A percentile compares a stretch with the other conserved stretches of the same genome.
phyloP scores from a whole-genome alignment of 2,329 filamentous ascomycete genomes.

The Cercospora citrullina region DNA sequence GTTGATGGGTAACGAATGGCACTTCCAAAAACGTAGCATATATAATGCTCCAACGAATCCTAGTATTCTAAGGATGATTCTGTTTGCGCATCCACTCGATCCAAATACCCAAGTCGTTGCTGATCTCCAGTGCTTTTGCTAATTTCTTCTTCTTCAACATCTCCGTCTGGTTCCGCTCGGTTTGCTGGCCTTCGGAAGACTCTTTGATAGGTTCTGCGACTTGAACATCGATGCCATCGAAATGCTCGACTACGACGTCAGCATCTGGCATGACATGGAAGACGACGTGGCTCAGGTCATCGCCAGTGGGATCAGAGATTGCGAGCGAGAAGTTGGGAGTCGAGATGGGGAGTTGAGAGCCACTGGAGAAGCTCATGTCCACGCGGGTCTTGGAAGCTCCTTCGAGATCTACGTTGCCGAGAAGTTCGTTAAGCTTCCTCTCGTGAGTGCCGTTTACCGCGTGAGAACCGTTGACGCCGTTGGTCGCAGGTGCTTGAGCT shows the following conservation, averaged over 20 bases:
- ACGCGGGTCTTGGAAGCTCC: slow-evolving; percentile 26
- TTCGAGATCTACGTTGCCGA: background rate
- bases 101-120: slow-evolving; percentile 54
- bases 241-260: slow-evolving; percentile 20
- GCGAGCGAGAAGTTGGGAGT: slow-evolving; percentile 34
- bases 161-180: slow-evolving; percentile 25
- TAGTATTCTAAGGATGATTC: background rate
- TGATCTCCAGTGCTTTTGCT: slow-evolving; percentile 48
- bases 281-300: slow-evolving; percentile 42
- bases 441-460: background rate
- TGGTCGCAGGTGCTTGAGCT: background rate
- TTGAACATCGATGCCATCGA: slow-evolving; percentile 12
- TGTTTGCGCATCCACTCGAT: slow-evolving; percentile 48
- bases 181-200: slow-evolving; percentile 33
- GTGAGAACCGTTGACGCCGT: background rate
- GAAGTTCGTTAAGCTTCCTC: slow-evolving; percentile 8
- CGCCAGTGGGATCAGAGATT: slow-evolving; percentile 49
- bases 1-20: background rate
- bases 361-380: slow-evolving; percentile 36
- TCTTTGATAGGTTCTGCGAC: slow-evolving; percentile 17
- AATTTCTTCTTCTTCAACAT: slow-evolving; percentile 39
- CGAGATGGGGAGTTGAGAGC: slow-evolving; percentile 25
- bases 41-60: background rate
- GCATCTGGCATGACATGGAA: slow-evolving; percentile 24
- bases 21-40: background rate